phyloP scores from a whole-genome alignment of 345 rosid species.

The Mangifera indica region DNA sequence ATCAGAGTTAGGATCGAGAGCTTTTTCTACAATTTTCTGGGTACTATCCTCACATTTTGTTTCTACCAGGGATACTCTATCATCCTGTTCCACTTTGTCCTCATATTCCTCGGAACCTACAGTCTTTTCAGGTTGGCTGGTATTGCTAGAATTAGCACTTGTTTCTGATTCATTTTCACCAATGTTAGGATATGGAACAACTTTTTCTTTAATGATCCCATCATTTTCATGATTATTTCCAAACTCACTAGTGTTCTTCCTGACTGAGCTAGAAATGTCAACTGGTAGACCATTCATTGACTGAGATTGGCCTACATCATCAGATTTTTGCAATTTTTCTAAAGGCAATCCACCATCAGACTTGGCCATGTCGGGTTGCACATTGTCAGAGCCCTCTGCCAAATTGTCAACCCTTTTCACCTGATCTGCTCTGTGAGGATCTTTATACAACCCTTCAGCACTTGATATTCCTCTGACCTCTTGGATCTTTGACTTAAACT shows the following conservation, averaged over 20 bases:
- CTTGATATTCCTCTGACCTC: conserved; percentile 39
- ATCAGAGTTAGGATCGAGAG: conserved; percentile 39
- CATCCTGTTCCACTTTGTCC: conserved; percentile 38
- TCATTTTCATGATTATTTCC: conserved; percentile 40
- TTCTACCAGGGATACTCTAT: conserved; percentile 35
- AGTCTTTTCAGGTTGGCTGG: conserved; percentile 32
- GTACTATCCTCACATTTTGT: conserved; percentile 30
- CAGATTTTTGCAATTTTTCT: conserved; percentile 37
- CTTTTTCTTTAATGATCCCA: conserved; percentile 39
- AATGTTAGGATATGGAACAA: conserved; percentile 31
- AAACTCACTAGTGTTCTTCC: conserved; percentile 36
- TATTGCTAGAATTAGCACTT: conserved; percentile 28
- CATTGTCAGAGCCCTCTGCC: conserved; percentile 33
- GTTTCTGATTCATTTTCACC: conserved; percentile 40
- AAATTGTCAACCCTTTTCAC: conserved; percentile 39
- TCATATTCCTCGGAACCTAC: conserved; percentile 36
- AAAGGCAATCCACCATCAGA: conserved; percentile 31
- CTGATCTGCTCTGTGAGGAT: conserved; percentile 39
- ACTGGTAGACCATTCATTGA: conserved; percentile 31
- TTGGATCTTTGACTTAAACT: conserved; percentile 33
- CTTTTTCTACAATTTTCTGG: conserved; percentile 48
- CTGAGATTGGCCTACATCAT: conserved; percentile 39
- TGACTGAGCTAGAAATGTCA: conserved; percentile 34
- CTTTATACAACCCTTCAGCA: conserved; percentile 34
- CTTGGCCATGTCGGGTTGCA: conserved; percentile 34